A percentile compares a stretch with the other conserved stretches of the same genome.
These are phyloP conservation scores for Delitschia confertaspora DNA, from an alignment of 495 filamentous ascomycete species.

Conservation along the genomic window DNA sequence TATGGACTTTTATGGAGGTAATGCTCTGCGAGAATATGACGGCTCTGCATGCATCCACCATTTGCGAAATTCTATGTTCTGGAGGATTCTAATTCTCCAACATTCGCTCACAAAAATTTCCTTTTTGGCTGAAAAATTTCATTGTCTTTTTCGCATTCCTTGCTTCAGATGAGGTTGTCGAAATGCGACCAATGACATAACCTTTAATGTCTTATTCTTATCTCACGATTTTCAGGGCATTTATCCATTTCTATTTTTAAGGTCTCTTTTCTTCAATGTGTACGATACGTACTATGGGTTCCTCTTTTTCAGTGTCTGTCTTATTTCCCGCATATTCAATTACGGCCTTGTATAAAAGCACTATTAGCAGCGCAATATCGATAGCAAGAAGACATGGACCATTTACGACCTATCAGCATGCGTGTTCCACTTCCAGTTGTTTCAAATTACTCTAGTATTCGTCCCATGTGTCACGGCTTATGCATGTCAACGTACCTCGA, in stretches of 20 bases:
- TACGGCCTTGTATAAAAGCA: conserved; percentile 26
- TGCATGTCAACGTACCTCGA: conserved; percentile 23
- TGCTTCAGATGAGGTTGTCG: conserved; percentile 13
- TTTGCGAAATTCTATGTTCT: conserved; percentile 12
- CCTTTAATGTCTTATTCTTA: conserved; percentile 26
- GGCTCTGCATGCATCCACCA: conserved; percentile 1
- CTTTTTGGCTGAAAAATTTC: conserved; percentile 11
- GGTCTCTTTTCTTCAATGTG: conserved; percentile 8
- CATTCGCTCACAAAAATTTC: conserved; percentile 23
- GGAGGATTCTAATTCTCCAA: conserved; percentile 4
- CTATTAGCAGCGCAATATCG: conserved; percentile 15
- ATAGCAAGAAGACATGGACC: conserved; percentile 14
- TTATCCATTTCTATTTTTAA: background rate
- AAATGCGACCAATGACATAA: conserved; percentile 20
- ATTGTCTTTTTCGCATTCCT: conserved; percentile 11
- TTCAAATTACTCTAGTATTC: conserved; percentile 5
- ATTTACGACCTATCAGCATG: background rate
- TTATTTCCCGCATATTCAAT: conserved; percentile 6
- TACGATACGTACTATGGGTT: conserved; percentile 24
- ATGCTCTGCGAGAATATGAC: conserved; percentile 2
- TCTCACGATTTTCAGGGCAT: conserved; percentile 14
- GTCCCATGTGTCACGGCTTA: conserved; percentile 11
- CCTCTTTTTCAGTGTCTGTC: too few species aligned
- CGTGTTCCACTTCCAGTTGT: conserved; percentile 9
- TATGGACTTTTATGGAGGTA: conserved; percentile 21